Conservation (phyloP, 495 filamentous ascomycete genomes). For the Talaromyces ruber region DNA sequence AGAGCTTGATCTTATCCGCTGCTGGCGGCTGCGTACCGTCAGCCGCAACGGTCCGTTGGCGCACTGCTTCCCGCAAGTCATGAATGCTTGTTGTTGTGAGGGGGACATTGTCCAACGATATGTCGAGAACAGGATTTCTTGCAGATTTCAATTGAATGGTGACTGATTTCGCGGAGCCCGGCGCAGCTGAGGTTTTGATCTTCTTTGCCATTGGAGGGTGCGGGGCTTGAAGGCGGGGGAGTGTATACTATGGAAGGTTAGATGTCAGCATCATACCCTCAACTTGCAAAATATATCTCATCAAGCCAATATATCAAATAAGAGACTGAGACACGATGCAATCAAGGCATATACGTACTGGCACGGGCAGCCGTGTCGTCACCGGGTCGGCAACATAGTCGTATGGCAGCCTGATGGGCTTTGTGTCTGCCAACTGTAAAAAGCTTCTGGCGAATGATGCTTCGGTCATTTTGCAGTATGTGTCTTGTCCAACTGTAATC, state of each 20-base stretch:
- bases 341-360: constrained; percentile 45
- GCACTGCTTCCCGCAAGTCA: constrained; percentile 60
- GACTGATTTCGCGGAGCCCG: constrained; percentile 40
- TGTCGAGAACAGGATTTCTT: constrained; percentile 59
- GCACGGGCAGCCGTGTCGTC: constrained; percentile 56
- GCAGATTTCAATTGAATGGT: constrained; percentile 62
- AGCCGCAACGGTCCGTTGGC: constrained; percentile 28
- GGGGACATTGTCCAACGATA: constrained; percentile 49
- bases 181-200: constrained; percentile 26
- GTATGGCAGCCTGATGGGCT: constrained; percentile 64
- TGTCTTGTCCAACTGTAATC: background rate
- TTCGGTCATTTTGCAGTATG: constrained; percentile 61
- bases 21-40: constrained; percentile 20
- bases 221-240: constrained; percentile 35
- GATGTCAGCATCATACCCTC: background rate
- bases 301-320: background rate
- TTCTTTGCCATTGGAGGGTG: constrained; percentile 45
- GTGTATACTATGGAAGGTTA: constrained; percentile 25
- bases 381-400: constrained; percentile 83
- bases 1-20: constrained; percentile 68
- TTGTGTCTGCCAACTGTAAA: constrained; percentile 67
- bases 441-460: constrained; percentile 74
- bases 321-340: background rate
- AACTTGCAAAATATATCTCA: background rate
- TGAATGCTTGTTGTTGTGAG: constrained; percentile 59